phyloP scores from a whole-genome alignment of 495 filamentous ascomycete genomes.

The Daldinia caldariorum region DNA sequence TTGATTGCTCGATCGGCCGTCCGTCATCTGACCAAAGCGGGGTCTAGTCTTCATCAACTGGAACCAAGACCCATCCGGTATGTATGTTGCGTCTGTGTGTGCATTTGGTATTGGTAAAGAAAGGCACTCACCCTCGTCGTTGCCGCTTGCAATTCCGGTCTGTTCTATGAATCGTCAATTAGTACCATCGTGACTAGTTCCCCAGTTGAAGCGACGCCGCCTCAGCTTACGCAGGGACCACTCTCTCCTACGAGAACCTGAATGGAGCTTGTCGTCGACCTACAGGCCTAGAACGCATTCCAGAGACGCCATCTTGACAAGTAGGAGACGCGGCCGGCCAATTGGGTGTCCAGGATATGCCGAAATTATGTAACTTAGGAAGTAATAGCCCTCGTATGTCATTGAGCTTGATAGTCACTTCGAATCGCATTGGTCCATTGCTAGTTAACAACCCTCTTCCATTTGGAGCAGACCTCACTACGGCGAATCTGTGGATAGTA shows the following conservation, averaged over 20 bases:
- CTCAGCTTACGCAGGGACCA: slow-evolving; percentile 18
- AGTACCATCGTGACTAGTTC: slow-evolving; percentile 32
- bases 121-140: slow-evolving; percentile 19
- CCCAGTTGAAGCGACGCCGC: slow-evolving; percentile 17
- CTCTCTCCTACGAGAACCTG: slow-evolving; percentile 6
- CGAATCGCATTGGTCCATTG: slow-evolving; percentile 22
- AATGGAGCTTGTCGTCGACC: slow-evolving; percentile 9
- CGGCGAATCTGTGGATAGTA: not conserved
- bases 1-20: slow-evolving; percentile 30
- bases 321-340: slow-evolving; percentile 12
- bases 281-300: slow-evolving; percentile 23
- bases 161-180: slow-evolving; percentile 27
- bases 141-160: slow-evolving; percentile 25
- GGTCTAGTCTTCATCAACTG: slow-evolving; percentile 41
- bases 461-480: not conserved
- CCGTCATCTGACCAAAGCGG: slow-evolving; percentile 48
- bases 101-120: not conserved
- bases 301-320: slow-evolving; percentile 17
- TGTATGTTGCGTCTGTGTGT: slow-evolving; percentile 4
- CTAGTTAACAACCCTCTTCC: not conserved
- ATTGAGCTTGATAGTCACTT: slow-evolving; percentile 27
- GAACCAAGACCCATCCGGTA: slow-evolving; percentile 33
- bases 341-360: slow-evolving; percentile 21
- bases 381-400: slow-evolving; percentile 16
- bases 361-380: slow-evolving; percentile 18